Evolutionary conservation across 495 filamentous ascomycete genomes (phyloP), one percentile per base, ranked within the genome.

Genomic region (Penicillium verhagenii): DNA sequence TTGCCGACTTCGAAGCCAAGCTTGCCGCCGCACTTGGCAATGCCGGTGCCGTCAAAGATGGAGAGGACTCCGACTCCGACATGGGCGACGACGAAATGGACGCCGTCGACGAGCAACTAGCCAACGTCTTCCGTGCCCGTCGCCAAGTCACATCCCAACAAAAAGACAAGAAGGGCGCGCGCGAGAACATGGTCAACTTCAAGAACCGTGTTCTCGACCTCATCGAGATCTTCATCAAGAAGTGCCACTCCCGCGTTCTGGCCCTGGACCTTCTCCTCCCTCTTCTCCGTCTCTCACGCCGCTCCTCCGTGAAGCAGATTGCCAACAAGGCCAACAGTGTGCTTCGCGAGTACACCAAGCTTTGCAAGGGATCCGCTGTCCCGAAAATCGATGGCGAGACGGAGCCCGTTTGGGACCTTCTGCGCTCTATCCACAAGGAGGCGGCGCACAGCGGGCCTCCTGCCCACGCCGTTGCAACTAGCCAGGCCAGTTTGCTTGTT

Each of bases 51-150:
- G 78, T 85, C 52, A 65, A 78, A 62, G 83, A 82, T 57, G 59
- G 76, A 28, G 71, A 82, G 43, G 84, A 85, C 51, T 84, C 83
- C 0, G 85, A 87, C 58, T 83, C 82, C 0, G 90, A 94, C 67
- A 94, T 96, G 89, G 85, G 90, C 50, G 94, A 97, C 72, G 91
- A 91, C 37, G 89, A 96, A 63, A 98, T 98, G 94, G 86, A 96
- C 72, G 85, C 84, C 11, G 73, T 97, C 26, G 94, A 98, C 67
- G 79, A 79, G 16, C 85, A 89, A 57, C 82, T 98, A 16, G 80
- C 84, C 49, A 86, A 88, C 52, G 87, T 97, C 45, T 96, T 97
- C 79, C 79, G 82, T 52, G 86, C 93, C 53, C 82, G 86, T 40
- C 85, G 81, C 54, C 72, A 82, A 53, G 69, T 64, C 10, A 75